These are phyloP conservation scores for Cladophialophora bantiana DNA, from an alignment of 2,329 filamentous ascomycete genomes.

Conservation along the genomic window DNA sequence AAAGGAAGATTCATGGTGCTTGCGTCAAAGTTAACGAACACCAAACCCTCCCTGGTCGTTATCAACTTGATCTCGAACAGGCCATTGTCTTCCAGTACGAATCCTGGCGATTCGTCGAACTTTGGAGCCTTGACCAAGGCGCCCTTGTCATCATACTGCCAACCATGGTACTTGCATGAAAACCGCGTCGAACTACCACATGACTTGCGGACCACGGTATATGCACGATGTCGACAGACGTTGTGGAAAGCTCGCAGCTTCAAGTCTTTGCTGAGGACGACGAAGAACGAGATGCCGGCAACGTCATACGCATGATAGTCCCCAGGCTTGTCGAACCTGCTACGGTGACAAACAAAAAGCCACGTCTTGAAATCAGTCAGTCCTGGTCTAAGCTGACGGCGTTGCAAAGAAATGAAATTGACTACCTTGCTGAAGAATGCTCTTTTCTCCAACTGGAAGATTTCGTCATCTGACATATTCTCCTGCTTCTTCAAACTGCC, in stretches of 20 bases:
- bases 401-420: conserved; percentile 61
- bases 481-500: conserved; percentile 29
- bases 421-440: conserved; percentile 58
- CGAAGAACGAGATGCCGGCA: conserved; percentile 64
- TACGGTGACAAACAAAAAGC: conserved; percentile 49
- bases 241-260: conserved; percentile 68
- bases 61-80: conserved; percentile 51
- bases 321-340: conserved; percentile 59
- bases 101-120: conserved; percentile 63
- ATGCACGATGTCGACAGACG: conserved; percentile 67
- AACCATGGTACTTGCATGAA: conserved; percentile 68
- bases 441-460: conserved; percentile 58
- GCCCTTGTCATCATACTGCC: conserved; percentile 66
- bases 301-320: conserved; percentile 65
- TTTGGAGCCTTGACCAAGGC: conserved; percentile 67
- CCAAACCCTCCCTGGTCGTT: conserved; percentile 32
- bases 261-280: conserved; percentile 60
- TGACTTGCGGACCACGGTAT: conserved; percentile 62
- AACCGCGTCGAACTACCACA: conserved; percentile 58
- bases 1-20: conserved; percentile 36
- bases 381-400: background rate
- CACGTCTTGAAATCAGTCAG: conserved; percentile 41
- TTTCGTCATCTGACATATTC: conserved; percentile 43
- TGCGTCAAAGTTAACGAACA: conserved; percentile 38
- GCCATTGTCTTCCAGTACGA: conserved; percentile 63